Evolutionary conservation across 257 asterid genomes (phyloP), one percentile per base, ranked within the genome.

Genomic region (Cinchona pubescens): DNA sequence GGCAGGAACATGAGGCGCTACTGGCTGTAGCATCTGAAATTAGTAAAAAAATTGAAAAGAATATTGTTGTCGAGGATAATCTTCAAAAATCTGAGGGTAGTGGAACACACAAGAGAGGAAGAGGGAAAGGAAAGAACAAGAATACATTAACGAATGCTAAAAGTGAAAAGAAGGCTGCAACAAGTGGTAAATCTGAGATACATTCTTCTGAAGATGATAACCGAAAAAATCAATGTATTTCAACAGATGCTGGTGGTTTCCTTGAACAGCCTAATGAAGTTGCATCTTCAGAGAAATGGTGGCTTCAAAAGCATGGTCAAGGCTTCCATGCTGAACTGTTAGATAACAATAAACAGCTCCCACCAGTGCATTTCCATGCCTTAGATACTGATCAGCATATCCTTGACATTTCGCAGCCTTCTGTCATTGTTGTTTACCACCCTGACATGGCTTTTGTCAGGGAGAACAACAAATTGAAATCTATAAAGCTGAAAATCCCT

Each of bases 391-490:
- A 89, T 80, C 86, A 83, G 81, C 89, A 77, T 83, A 69, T 94
- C 74, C 96, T 94, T 76, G 99, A 90, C 75, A 74, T 90, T 78
- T 85, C 90, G 84, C 88, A 87, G 88, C 98, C 99, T 48, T 88
- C 94, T 82, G 91, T 87, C 81, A 78, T 94, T 82, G 88, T 94
- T 80, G 87, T 93, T 45, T 94, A 94, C 84, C 97, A 94, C 83
- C 97, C 99, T 64, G 94, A 91, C 79, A 82, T 89, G 82, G 89
- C 91, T 49, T 94, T 94, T 85, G 93, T 94, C 75, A 92, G 99
- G 82, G 97, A 94, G 81, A 90, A n/a, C n/a, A n/a, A n/a, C n/a
- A n/a, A n/a, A n/a, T 94, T 76, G 99, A 94, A 79, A 79, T 90
- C 71, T 94, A 88, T 84, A 92, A 89, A 87, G 90, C 98, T 80